Evolutionary conservation across 2,329 filamentous ascomycete species (phyloP).

Genomic region (Hypoxylon sp.): DNA sequence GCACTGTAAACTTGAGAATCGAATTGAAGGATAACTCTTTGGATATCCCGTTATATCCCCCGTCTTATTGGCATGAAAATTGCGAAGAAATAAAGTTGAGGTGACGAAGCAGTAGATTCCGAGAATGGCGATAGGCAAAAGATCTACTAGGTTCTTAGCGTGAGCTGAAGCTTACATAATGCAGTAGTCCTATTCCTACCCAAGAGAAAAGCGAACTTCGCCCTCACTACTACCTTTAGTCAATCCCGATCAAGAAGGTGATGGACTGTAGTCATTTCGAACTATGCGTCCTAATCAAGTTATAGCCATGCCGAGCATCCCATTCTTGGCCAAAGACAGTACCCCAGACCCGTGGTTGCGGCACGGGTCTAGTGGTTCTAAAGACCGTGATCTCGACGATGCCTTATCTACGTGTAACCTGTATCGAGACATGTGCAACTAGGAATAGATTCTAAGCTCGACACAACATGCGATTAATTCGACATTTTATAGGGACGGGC

Average conservation of each 20-base stretch:
- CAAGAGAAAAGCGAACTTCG: neutral
- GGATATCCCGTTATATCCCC: slow-evolving; percentile 5
- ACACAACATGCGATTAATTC: slow-evolving; percentile 1
- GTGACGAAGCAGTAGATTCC: neutral
- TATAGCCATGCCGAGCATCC: neutral
- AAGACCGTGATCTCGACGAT: neutral
- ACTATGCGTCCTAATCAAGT: neutral
- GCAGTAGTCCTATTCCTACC: neutral
- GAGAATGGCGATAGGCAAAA: neutral
- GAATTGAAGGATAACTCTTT: neutral
- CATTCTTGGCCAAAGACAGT: neutral
- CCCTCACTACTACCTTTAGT: neutral
- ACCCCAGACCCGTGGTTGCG: neutral
- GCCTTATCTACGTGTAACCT: neutral
- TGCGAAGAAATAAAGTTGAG: neutral
- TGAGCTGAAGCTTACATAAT: neutral
- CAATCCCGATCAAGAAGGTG: neutral
- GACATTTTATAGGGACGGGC: neutral
- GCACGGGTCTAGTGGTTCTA: neutral
- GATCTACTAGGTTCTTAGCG: neutral
- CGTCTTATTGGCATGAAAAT: neutral
- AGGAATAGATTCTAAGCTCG: neutral
- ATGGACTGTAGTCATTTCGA: neutral
- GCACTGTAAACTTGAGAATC: slow-evolving; percentile 6
- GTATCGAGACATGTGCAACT: neutral